These are phyloP conservation scores for Fusarium phyllophilum DNA, from an alignment of 2,329 filamentous ascomycete species.

Conservation along the genomic window DNA sequence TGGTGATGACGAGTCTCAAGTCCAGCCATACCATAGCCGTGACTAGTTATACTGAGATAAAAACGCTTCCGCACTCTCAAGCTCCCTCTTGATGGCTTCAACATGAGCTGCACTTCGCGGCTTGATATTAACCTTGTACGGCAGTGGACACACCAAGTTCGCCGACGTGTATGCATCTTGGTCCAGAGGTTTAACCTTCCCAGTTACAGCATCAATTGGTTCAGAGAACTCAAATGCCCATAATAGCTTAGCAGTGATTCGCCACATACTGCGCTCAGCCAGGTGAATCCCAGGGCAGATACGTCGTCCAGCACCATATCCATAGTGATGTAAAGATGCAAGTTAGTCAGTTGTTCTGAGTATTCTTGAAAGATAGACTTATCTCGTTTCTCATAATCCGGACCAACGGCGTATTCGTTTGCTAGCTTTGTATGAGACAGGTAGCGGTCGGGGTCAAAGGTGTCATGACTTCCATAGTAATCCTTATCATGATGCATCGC, in stretches of 20 bases:
- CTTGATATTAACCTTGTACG: not conserved
- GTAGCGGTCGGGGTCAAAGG: not conserved
- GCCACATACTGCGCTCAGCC: not conserved
- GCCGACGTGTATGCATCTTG: not conserved
- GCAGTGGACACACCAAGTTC: not conserved
- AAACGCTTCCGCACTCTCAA: not conserved
- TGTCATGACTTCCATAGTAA: not conserved
- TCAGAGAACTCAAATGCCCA: not conserved
- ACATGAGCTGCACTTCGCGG: not conserved
- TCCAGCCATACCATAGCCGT: rapidly evolving
- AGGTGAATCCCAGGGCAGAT: not conserved
- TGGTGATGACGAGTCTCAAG: rapidly evolving
- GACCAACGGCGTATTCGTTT: not conserved
- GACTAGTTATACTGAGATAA: not conserved
- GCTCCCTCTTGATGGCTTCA: not conserved
- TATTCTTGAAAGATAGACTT: not conserved
- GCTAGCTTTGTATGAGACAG: not conserved
- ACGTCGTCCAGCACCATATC: not conserved
- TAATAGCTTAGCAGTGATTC: not conserved
- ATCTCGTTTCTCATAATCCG: not conserved
- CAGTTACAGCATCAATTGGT: not conserved
- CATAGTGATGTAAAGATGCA: not conserved
- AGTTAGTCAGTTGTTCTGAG: rapidly evolving
- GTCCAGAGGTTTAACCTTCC: not conserved
- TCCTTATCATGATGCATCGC: not conserved